Evolutionary conservation across 1,284 basidiomycete genomes (phyloP).

Genomic region (Pseudomicrostroma phylloplanum): DNA sequence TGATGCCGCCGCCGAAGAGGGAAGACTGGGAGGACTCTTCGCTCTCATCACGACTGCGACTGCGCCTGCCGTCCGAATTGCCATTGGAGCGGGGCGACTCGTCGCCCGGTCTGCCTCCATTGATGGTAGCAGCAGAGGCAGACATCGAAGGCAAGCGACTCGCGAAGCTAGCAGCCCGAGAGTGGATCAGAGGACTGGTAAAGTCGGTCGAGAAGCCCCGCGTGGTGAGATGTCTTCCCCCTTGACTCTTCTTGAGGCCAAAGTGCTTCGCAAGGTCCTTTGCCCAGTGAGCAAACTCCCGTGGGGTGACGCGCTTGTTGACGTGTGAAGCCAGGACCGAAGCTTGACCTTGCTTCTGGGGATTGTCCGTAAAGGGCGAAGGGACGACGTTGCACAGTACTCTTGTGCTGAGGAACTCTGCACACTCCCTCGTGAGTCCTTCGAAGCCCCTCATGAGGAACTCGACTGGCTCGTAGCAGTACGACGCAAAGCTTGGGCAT

Average conservation of each 20-base stretch:
- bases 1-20: too few species aligned
- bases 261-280: conserved; percentile 64
- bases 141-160: neutral
- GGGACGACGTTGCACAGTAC: conserved; percentile 75
- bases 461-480: conserved; percentile 67
- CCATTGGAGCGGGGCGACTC: too few species aligned
- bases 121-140: neutral
- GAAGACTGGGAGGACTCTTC: too few species aligned
- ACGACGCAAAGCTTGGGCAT: conserved; percentile 71
- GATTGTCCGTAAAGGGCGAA: conserved; percentile 32
- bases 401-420: conserved; percentile 73
- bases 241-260: conserved; percentile 25
- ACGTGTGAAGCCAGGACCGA: conserved; percentile 11
- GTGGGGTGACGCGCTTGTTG: conserved; percentile 64
- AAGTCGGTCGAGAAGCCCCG: neutral
- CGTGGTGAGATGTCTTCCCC: neutral
- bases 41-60: too few species aligned
- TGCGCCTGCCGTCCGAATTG: too few species aligned
- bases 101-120: too few species aligned
- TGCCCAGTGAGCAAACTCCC: conserved; percentile 80
- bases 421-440: conserved; percentile 80
- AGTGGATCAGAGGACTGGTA: neutral
- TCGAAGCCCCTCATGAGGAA: conserved; percentile 87
- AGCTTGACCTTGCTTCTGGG: conserved; percentile 9
- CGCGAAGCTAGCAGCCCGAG: neutral